Base-by-base conservation (phyloP, 2,329 filamentous ascomycete genomes). In the Phyllachora maydis region DNA sequence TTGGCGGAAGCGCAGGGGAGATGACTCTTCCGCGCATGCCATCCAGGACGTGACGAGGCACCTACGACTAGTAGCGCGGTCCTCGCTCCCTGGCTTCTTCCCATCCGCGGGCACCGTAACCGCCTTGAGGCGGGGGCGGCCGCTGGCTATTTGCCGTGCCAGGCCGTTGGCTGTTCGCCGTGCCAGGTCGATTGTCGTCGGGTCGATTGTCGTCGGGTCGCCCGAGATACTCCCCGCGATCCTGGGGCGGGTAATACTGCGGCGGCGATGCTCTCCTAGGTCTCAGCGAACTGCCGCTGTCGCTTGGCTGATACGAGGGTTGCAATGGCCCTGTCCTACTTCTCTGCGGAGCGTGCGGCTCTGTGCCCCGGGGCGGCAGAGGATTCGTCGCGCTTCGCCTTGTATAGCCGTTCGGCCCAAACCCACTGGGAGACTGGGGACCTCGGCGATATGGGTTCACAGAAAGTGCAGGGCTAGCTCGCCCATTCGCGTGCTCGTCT, bases 311-410 rank as follows among this genome's bases (percentile, higher is more conserved):
- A 25, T 37, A 33, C 25, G 28, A 27, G 8, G 26, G n/a, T n/a
- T n/a, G 26, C 14, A 38, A 26, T 0, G 45, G 45, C 2, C 42
- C 40, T 7, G 44, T 47, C 43, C 45, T 45, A 28, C 41, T 41
- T 13, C 44, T 35, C 26, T 41, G 37, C 1, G 41, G 45, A 14
- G 33, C 27, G 17, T 35, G 38, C 14, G 32, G 36, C 4, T 29
- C 27, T 3, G 26, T 32, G 1, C 34, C 35, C 5, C 35, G 30
- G 2, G 32, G 32, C 14, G 36, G 34, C 23, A 44, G 19, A 1
- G 41, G 39, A 17, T 34, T 35, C 1, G 45, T 46, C 9, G 36
- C 37, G 22, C 40, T 43, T 15, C 30, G 33, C 14, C 30, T 23
- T 11, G 31, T 28, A 24, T 35, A 34, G 5, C 32, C 33, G 16